These are phyloP conservation scores for Ogataea methanolica DNA, from an alignment of 805 yeast genomes.

Conservation along the genomic window DNA sequence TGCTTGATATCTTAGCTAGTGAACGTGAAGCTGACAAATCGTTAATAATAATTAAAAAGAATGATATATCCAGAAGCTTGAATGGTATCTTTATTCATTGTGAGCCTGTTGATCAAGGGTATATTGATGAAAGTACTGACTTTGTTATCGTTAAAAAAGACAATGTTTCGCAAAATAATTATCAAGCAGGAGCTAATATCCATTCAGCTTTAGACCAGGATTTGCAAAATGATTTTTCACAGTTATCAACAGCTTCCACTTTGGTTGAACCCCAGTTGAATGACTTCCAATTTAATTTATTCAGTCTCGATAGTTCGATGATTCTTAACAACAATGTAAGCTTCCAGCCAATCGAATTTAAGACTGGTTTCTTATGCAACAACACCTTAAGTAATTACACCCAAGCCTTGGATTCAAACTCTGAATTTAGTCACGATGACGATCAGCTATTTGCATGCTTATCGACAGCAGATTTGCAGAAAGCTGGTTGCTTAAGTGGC, in stretches of 20 bases:
- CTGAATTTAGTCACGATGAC: conserved; percentile 35
- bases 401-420: conserved; percentile 7
- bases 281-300: conserved; percentile 13
- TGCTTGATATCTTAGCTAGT: conserved; percentile 31
- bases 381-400: conserved; percentile 16
- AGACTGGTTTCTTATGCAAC: conserved; percentile 4
- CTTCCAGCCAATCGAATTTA: conserved; percentile 8
- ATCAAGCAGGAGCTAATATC: not conserved
- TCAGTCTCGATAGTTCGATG: conserved; percentile 13
- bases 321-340: conserved; percentile 2
- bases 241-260: conserved; percentile 7
- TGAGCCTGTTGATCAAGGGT: conserved; percentile 75
- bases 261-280: conserved; percentile 2
- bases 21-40: conserved; percentile 26
- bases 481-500: conserved; percentile 64
- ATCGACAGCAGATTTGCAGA: conserved; percentile 45
- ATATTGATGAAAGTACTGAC: conserved; percentile 40
- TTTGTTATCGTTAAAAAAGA: conserved; percentile 45
- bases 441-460: conserved; percentile 42
- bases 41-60: conserved; percentile 32
- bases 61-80: conserved; percentile 37
- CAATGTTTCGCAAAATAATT: not conserved
- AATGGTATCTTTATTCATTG: conserved; percentile 53
- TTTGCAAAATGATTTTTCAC: conserved; percentile 5
- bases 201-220: conserved; percentile 8